Evolutionary conservation across 306 rosid genomes (phyloP), one percentile per base, ranked within the genome.

Genomic region (Prunus salicina): DNA sequence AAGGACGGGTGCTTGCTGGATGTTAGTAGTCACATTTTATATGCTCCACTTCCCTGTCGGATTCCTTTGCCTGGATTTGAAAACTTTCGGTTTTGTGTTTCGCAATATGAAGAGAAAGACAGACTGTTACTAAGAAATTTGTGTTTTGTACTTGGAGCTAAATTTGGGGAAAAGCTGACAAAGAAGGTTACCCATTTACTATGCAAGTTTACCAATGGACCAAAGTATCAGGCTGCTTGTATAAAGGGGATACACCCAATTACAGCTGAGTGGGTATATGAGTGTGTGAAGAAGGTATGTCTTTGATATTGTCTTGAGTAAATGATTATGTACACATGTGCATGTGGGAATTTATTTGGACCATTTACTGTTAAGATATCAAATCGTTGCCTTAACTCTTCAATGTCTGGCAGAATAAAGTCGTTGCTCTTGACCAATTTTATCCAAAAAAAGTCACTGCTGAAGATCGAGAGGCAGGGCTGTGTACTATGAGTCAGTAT

Each of bases 81-180:
- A 88, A 85, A 82, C 55, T 83, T 89, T 66, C 84, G 97, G 71
- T 92, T 95, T 82, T 95, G 96, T 83, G 93, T 90, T 84, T 92
- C 98, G 51, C 98, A 95, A 86, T 95, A 95, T 53, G 93, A 92
- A 71, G 96, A 85, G 73, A 89, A 87, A 84, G 97, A 95, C 67
- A 86, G 93, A 83, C 66, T 83, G 64, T 85, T 95, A 58, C 85
- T 95, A 56, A 72, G 88, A 86, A 95, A 95, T 86, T 77, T 95
- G 86, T 95, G 98, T 81, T 89, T 85, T 82, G 89, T 84, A 76
- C 92, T 95, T 43, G 98, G 98, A 86, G 93, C 97, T 76, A 95
- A 88, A 84, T 82, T 90, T 69, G 90, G 77, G 60, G 92, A 84
- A 71, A 95, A 79, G 58, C 74, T 95, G 84, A 85, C 85, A 15